phyloP scores from a whole-genome alignment of 75 land plant species.

The Pinus tabuliformis region DNA sequence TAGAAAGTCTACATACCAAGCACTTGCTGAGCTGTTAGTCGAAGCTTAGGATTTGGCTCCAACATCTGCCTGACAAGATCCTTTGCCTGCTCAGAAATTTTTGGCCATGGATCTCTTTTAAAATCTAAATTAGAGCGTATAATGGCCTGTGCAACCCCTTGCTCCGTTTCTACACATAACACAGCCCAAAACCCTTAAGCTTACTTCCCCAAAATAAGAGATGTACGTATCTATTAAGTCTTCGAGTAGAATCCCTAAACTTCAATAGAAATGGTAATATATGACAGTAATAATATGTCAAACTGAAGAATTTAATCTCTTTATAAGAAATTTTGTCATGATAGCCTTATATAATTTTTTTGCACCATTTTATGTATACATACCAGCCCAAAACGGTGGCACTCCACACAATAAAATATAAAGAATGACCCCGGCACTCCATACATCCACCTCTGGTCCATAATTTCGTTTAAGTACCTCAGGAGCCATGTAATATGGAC shows the following conservation, averaged over 20 bases:
- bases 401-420: slow-evolving; percentile 83
- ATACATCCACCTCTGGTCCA: slow-evolving; percentile 76
- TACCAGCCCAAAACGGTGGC: slow-evolving; percentile 86
- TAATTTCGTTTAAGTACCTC: slow-evolving; percentile 76
- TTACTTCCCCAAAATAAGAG: neutral
- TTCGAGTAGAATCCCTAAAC: neutral
- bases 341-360: neutral
- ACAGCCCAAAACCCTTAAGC: neutral
- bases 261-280: neutral
- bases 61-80: slow-evolving; percentile 76
- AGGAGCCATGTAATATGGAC: slow-evolving; percentile 87
- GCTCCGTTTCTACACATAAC: slow-evolving; percentile 66
- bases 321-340: neutral
- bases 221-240: neutral
- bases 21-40: slow-evolving; percentile 65
- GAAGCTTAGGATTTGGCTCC: slow-evolving; percentile 61
- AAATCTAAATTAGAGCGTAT: slow-evolving; percentile 64
- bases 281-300: neutral
- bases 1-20: slow-evolving; percentile 35
- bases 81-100: slow-evolving; percentile 73
- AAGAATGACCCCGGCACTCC: slow-evolving; percentile 86
- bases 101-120: slow-evolving; percentile 79
- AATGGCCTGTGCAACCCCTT: slow-evolving; percentile 85
- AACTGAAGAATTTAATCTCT: neutral
- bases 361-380: neutral